Base-by-base conservation (phyloP, 495 filamentous ascomycete genomes). In the Thozetella sp. region DNA sequence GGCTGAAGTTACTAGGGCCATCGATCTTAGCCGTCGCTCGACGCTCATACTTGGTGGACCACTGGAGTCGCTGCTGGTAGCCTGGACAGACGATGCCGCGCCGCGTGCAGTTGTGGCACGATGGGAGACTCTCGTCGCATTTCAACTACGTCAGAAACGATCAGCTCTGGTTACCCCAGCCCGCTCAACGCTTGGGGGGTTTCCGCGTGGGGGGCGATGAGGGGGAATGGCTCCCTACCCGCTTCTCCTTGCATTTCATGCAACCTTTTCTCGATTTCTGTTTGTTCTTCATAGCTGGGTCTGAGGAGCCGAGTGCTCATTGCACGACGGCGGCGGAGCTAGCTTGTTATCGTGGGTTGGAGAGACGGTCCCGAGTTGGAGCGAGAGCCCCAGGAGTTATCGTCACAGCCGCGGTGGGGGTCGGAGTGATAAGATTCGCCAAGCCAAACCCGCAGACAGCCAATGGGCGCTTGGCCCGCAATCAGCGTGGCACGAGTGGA, bases 61-160 rank as follows among this genome's bases (percentile, higher is more conserved):
- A 73, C 51, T 73, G 70, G 3, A 73, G 65, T 20, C 70, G 68
- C 23, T 73, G 70, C 46, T 73, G 70, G 34, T 73, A 73, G 53
- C 70, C 70, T 0, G 70, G 70, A 55, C 70, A 73, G 10, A 63
- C 64, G 34, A 68, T 58, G n/a, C 65, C 60, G 27, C 71, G 71
- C 51, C 67, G 68, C 19, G 55, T 23, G 53, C 70, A 73, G 54
- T 73, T 73, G 1, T 54, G 58, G 48, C 70, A 73, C 2, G 25
- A 58, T 1, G 70, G 70, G 50, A 71, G 71, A 9, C 64, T 63
- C 55, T 71, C 68, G 37, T 73, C 70, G 60, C 70, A 73, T 56
- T 67, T 66, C 6, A 73, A 61, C 68, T 71, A 54, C 59, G 25
- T 22, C 34, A 20, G 17, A 17, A 2, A 9, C 3, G 23, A 45